phyloP scores from a whole-genome alignment of 139 green algal species.

The Coccomyxa sp. region DNA sequence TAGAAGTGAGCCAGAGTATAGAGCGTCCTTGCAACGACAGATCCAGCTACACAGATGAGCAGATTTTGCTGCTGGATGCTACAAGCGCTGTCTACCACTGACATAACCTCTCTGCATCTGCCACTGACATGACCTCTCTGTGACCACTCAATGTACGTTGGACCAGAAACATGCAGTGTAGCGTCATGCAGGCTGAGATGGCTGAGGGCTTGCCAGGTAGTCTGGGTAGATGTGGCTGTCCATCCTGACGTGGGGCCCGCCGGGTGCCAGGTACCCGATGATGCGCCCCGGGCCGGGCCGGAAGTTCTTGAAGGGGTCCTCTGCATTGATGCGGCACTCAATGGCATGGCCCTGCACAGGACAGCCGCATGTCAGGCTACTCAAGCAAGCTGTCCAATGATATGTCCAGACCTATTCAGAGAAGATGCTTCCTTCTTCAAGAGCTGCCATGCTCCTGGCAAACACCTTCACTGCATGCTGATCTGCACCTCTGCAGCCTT shows the following conservation, averaged over 20 bases:
- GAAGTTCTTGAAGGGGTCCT: slow-evolving; percentile 93
- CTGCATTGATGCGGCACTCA: slow-evolving; percentile 92
- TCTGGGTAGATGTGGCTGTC: slow-evolving; percentile 94
- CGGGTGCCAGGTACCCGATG: slow-evolving; percentile 84
- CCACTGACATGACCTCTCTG: too few relatives aligned
- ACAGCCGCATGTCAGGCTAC: not conserved
- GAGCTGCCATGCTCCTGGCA: too few relatives aligned
- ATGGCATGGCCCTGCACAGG: slow-evolving; percentile 78
- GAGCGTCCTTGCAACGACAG: too few relatives aligned
- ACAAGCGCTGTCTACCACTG: too few relatives aligned
- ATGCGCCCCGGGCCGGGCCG: slow-evolving; percentile 70
- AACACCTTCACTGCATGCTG: too few relatives aligned
- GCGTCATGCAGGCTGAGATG: not conserved
- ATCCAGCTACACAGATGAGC: too few relatives aligned
- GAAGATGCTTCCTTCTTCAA: not conserved
- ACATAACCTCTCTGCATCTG: too few relatives aligned
- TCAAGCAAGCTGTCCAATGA: too few relatives aligned
- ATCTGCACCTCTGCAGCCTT: not conserved
- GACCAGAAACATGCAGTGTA: too few relatives aligned
- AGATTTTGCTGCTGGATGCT: too few relatives aligned
- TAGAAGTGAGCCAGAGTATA: too few relatives aligned
- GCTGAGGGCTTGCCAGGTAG: slow-evolving; percentile 72
- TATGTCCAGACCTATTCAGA: not conserved
- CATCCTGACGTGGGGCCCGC: slow-evolving; percentile 92
- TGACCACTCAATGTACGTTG: too few relatives aligned